Percentiles rank a stretch among this genome's conserved stretches.
Evolutionary conservation across 257 asterid genomes (phyloP).

Genomic region (Nicotiana undulata): DNA sequence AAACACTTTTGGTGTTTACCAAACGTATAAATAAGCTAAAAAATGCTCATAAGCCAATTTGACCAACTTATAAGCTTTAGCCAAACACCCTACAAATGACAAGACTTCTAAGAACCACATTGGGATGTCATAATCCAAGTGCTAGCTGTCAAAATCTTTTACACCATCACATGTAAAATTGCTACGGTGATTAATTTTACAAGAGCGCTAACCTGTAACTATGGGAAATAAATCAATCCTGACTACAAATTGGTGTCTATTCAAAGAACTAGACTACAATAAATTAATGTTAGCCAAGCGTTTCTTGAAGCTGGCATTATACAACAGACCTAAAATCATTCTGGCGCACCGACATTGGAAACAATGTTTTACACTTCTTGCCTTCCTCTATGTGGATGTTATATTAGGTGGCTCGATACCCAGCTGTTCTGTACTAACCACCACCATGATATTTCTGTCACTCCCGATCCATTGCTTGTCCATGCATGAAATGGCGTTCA

Average conservation of each 20-base stretch:
- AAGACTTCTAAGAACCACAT: neutral
- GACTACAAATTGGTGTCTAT: conserved; percentile 25
- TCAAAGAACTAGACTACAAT: conserved; percentile 36
- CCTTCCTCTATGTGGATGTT: conserved; percentile 6
- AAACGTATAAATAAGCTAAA: too few relatives aligned
- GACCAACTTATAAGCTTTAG: too few relatives aligned
- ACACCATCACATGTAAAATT: conserved; percentile 32
- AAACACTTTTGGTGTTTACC: too few relatives aligned
- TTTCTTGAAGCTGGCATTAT: conserved; percentile 27
- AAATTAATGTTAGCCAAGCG: conserved; percentile 22
- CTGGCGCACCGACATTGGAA: conserved; percentile 21
- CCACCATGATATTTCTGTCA: conserved; percentile 15
- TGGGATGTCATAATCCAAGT: neutral
- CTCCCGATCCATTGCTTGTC: conserved; percentile 58
- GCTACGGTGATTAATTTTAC: conserved; percentile 25
- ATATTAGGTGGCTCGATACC: neutral
- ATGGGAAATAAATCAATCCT: conserved; percentile 17
- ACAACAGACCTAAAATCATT: conserved; percentile 46
- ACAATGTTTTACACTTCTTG: conserved; percentile 4
- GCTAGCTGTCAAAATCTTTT: conserved; percentile 6
- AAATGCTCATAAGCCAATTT: too few relatives aligned
- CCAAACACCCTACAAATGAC: neutral
- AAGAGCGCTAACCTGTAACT: conserved; percentile 20
- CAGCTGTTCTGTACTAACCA: conserved; percentile 3
- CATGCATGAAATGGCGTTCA: conserved; percentile 62